A percentile compares a stretch with the other conserved stretches of the same genome.
Evolutionary conservation across 2,329 filamentous ascomycete genomes (phyloP).

Genomic region (Penicillium nordicum): DNA sequence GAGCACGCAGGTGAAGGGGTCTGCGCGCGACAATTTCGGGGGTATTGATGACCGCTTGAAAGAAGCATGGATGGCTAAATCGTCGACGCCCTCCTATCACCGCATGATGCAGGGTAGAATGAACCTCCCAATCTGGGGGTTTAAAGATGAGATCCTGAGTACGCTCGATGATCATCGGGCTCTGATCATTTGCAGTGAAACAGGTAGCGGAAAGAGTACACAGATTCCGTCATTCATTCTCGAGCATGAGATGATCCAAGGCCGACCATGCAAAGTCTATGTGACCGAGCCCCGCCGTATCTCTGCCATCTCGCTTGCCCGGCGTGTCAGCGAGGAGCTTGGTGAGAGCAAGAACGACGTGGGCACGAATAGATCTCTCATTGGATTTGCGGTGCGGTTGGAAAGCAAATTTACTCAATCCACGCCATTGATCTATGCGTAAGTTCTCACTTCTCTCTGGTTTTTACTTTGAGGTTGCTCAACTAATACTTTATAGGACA

Average conservation of each 20-base stretch:
- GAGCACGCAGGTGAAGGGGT: constrained; percentile 24
- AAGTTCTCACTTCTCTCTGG: constrained; percentile 33
- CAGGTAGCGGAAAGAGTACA: constrained; percentile 94
- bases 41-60: constrained; percentile 42
- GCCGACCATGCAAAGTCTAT: constrained; percentile 83
- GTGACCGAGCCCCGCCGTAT: constrained; percentile 95
- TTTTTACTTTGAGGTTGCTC: neutral
- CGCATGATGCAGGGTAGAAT: constrained; percentile 74
- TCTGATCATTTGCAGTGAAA: constrained; percentile 93
- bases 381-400: constrained; percentile 90
- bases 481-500: constrained; percentile 35
- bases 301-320: constrained; percentile 89
- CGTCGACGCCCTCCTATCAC: constrained; percentile 59
- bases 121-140: constrained; percentile 86
- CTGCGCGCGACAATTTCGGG: constrained; percentile 20
- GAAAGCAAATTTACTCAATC: constrained; percentile 81
- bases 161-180: constrained; percentile 78
- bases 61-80: constrained; percentile 53
- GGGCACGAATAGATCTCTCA: constrained; percentile 75
- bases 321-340: constrained; percentile 89
- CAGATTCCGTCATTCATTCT: constrained; percentile 93
- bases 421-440: constrained; percentile 86
- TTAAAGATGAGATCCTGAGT: constrained; percentile 71
- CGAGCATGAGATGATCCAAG: constrained; percentile 79
- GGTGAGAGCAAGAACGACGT: constrained; percentile 80